Conservation (phyloP, 345 rosid genomes). For the Rhodamnia rubescens region DNA sequence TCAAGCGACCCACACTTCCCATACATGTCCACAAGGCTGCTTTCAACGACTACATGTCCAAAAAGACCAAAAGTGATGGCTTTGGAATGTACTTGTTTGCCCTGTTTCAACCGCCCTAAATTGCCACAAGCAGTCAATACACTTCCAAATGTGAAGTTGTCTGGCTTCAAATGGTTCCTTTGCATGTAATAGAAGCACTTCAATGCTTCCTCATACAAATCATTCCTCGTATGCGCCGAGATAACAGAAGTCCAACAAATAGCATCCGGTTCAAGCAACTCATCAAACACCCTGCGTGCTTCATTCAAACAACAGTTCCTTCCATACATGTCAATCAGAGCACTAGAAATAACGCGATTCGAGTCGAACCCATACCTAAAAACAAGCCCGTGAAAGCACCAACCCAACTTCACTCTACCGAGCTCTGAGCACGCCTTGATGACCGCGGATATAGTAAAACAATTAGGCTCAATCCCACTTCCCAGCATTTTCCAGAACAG, state of each 20-base stretch:
- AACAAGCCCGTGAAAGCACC: conserved; percentile 61
- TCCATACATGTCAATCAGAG: conserved; percentile 72
- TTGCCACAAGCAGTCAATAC: conserved; percentile 79
- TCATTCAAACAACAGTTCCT: conserved; percentile 25
- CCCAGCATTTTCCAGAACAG: conserved; percentile 62
- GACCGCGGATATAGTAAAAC: conserved; percentile 58
- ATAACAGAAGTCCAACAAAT: conserved; percentile 75
- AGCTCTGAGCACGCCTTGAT: conserved; percentile 71
- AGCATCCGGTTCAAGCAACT: conserved; percentile 64
- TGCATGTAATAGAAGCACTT: conserved; percentile 43
- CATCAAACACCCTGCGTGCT: conserved; percentile 56
- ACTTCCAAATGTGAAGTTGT: conserved; percentile 68
- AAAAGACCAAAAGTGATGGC: conserved; percentile 35
- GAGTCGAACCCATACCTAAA: conserved; percentile 42
- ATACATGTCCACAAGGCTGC: conserved; percentile 90
- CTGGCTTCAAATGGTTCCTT: conserved; percentile 34
- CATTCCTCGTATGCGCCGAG: conserved; percentile 60
- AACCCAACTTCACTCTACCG: conserved; percentile 41
- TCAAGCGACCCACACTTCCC: conserved; percentile 62
- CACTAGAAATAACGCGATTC: conserved; percentile 44
- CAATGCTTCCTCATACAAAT: conserved; percentile 43
- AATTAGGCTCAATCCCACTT: conserved; percentile 58
- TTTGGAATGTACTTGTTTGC: conserved; percentile 70
- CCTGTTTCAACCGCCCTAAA: conserved; percentile 54
- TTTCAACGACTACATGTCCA: conserved; percentile 57